Evolutionary conservation across 768 basidiomycete species (phyloP).

Genomic region (Chalciporus piperatus): DNA sequence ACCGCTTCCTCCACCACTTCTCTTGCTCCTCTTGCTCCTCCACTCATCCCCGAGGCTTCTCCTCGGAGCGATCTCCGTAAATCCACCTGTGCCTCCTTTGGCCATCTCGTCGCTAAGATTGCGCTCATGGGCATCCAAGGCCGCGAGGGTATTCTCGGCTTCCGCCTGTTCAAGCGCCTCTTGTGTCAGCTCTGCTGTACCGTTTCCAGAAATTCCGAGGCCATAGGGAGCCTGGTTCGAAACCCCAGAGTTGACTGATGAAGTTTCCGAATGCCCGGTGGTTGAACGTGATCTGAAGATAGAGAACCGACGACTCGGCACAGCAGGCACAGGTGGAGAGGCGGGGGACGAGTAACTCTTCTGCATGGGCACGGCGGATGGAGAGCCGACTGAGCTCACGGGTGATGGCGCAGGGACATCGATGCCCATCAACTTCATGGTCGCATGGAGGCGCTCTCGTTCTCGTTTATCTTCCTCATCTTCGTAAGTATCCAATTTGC

Average conservation of each 20-base stretch:
- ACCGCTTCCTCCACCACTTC: slow-evolving; percentile 60
- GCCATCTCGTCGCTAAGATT: slow-evolving; percentile 70
- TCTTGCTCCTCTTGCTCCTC: slow-evolving; percentile 48
- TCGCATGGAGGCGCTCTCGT: slow-evolving; percentile 82
- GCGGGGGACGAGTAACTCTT: slow-evolving; percentile 41
- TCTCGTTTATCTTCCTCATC: slow-evolving; percentile 91
- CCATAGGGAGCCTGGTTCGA: slow-evolving; percentile 36
- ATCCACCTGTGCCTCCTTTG: slow-evolving; percentile 68
- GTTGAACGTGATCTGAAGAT: slow-evolving; percentile 61
- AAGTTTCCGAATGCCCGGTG: slow-evolving; percentile 42
- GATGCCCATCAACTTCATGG: slow-evolving; percentile 94
- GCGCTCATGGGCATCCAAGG: slow-evolving; percentile 78
- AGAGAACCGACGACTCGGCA: slow-evolving; percentile 55
- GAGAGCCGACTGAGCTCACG: slow-evolving; percentile 16
- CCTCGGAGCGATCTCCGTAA: slow-evolving; percentile 69
- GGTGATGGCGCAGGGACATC: slow-evolving; percentile 56
- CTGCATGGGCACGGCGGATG: slow-evolving; percentile 36
- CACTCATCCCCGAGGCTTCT: slow-evolving; percentile 47
- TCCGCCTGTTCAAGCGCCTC: slow-evolving; percentile 78
- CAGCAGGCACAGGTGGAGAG: slow-evolving; percentile 25
- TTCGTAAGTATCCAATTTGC: slow-evolving; percentile 83
- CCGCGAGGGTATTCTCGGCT: slow-evolving; percentile 71
- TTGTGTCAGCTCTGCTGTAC: slow-evolving; percentile 53
- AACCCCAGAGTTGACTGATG: slow-evolving; percentile 46
- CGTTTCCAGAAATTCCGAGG: slow-evolving; percentile 27